Percentiles rank a stretch among this genome's conserved stretches.
These are phyloP conservation scores for Gynandropsis gynandra DNA, from an alignment of 345 rosid genomes.

Conservation along the genomic window DNA sequence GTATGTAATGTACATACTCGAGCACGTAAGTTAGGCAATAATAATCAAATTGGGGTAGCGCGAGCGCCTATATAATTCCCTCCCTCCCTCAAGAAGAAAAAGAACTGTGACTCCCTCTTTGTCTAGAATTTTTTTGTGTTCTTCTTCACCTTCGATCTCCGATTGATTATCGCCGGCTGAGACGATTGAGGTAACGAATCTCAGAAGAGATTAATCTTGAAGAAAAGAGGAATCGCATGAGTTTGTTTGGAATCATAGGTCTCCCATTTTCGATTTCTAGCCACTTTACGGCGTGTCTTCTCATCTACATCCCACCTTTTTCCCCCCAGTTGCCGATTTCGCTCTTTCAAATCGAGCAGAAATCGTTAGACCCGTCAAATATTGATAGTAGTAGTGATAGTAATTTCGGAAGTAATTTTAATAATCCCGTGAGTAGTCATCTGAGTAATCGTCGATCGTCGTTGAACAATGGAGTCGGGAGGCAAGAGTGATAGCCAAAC, in stretches of 20 bases:
- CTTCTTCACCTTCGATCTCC: constrained; percentile 18
- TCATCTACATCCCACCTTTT: constrained; percentile 69
- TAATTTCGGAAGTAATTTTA: constrained; percentile 24
- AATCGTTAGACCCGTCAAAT: constrained; percentile 33
- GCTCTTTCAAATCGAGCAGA: constrained; percentile 33
- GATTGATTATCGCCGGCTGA: constrained; percentile 1
- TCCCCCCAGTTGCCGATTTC: constrained; percentile 61
- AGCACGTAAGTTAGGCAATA: too few species aligned
- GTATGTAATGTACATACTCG: too few species aligned
- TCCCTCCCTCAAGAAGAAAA: too few species aligned
- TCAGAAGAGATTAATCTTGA: not conserved
- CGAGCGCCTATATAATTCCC: too few species aligned
- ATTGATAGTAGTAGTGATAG: not conserved
- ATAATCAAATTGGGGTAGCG: too few species aligned
- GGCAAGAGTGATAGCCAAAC: constrained; percentile 69
- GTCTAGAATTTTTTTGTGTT: too few species aligned
- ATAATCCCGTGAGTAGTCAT: constrained; percentile 15
- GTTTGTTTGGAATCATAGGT: constrained; percentile 84
- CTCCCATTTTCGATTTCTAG: constrained; percentile 49
- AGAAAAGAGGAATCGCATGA: constrained; percentile 65
- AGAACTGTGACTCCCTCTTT: too few species aligned
- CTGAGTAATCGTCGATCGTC: constrained; percentile 20
- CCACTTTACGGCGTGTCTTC: constrained; percentile 69
- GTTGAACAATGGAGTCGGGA: constrained; percentile 53
- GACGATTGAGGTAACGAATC: constrained; percentile 1